Evolutionary conservation across 495 filamentous ascomycete genomes (phyloP).

Genomic region (Oleoguttula mirabilis): DNA sequence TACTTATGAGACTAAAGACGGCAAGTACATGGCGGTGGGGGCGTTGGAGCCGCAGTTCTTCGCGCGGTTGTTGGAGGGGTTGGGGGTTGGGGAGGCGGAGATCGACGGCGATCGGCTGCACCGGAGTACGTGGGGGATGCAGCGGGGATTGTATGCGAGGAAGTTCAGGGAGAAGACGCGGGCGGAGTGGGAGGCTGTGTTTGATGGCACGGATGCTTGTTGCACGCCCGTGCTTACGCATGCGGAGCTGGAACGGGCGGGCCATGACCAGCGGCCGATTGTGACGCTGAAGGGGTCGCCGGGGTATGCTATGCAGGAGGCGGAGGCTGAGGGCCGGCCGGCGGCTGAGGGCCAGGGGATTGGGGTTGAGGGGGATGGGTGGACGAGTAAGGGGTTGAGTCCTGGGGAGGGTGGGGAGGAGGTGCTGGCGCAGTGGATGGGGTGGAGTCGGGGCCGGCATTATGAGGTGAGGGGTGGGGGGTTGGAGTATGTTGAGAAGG

Average conservation of each 20-base stretch:
- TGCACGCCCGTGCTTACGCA: slow-evolving; percentile 75
- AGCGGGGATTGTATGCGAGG: slow-evolving; percentile 47
- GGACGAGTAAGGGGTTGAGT: slow-evolving; percentile 44
- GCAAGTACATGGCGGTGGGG: slow-evolving; percentile 77
- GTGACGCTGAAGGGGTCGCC: slow-evolving; percentile 60
- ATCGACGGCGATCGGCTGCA: slow-evolving; percentile 47
- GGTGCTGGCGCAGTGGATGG: slow-evolving; percentile 60
- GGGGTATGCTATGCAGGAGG: slow-evolving; percentile 38
- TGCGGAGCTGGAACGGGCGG: slow-evolving; percentile 51
- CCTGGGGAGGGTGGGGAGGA: slow-evolving; percentile 63
- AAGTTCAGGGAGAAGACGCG: slow-evolving; percentile 64
- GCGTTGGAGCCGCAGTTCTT: slow-evolving; percentile 85
- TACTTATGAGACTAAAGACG: slow-evolving; percentile 74
- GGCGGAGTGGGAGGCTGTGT: slow-evolving; percentile 70
- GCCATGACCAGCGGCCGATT: slow-evolving; percentile 62
- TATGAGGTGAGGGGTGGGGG: slow-evolving; percentile 53
- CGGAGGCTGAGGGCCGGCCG: slow-evolving; percentile 21
- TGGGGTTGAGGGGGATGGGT: slow-evolving; percentile 35
- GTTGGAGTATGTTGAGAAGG: slow-evolving; percentile 24
- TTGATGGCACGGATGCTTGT: slow-evolving; percentile 84
- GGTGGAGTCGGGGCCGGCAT: slow-evolving; percentile 59
- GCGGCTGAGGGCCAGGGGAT: slow-evolving; percentile 42
- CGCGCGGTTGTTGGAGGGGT: slow-evolving; percentile 47
- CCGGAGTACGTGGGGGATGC: slow-evolving; percentile 48
- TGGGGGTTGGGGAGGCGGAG: slow-evolving; percentile 42